Conservation (phyloP, 1,284 basidiomycete genomes). For the Jaminaea rosea region DNA sequence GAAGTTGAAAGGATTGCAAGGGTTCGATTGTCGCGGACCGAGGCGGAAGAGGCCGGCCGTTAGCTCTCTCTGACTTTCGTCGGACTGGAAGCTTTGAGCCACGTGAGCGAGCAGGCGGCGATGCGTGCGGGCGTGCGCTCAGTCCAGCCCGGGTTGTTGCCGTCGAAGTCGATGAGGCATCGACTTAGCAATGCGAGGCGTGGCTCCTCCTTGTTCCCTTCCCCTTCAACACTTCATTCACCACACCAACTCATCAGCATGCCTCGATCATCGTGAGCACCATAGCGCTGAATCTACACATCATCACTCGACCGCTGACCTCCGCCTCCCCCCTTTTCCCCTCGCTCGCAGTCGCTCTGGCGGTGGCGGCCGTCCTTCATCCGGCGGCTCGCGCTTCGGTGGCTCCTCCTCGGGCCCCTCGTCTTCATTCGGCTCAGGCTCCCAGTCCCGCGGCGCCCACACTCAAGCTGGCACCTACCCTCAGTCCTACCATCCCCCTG, state of each 20-base stretch:
- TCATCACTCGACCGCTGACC: not conserved
- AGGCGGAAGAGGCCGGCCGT: no score
- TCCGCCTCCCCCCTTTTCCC: not conserved
- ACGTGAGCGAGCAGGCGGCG: no score
- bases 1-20: no score
- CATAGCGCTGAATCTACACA: not conserved
- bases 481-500: slow-evolving; percentile 3
- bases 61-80: no score
- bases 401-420: not conserved
- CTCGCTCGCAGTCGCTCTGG: slow-evolving; percentile 15
- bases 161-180: no score
- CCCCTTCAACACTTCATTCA: not conserved
- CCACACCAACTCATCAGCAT: slow-evolving; percentile 21
- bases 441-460: slow-evolving; percentile 32
- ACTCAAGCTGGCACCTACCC: slow-evolving; percentile 34
- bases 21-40: no score
- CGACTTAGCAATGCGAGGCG: no score
- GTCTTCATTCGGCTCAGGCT: not conserved
- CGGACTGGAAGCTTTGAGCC: no score
- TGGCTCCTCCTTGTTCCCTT: not conserved
- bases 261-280: slow-evolving; percentile 36
- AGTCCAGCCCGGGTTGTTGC: no score
- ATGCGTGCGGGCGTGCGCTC: no score
- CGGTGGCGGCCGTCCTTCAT: slow-evolving; percentile 30
- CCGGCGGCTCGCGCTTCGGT: slow-evolving; percentile 11